Conservation (phyloP, 2,329 filamentous ascomycete genomes). For the Setomelanomma holmii region DNA sequence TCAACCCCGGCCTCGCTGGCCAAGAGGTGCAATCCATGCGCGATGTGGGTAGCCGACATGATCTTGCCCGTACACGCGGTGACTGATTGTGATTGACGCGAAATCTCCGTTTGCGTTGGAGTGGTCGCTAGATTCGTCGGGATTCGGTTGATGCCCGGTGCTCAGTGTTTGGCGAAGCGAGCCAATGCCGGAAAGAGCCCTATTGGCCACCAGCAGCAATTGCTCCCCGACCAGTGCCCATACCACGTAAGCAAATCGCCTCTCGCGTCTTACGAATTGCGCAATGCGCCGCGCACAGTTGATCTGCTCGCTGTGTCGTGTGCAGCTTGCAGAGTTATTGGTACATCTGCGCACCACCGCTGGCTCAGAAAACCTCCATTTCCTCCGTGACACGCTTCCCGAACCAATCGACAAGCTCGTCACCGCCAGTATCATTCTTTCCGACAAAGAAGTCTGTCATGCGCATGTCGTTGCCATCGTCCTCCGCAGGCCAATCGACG, state of each 20-base stretch:
- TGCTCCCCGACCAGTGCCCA: background rate
- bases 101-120: background rate
- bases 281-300: background rate
- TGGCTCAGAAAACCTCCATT: slow-evolving; percentile 71
- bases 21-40: background rate
- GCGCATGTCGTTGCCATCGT: slow-evolving; percentile 69
- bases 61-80: background rate
- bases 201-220: background rate
- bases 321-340: background rate
- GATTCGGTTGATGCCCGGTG: slow-evolving; percentile 2
- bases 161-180: slow-evolving; percentile 2
- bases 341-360: background rate
- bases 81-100: background rate
- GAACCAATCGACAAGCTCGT: slow-evolving; percentile 83
- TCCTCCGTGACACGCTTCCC: slow-evolving; percentile 74
- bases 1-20: background rate
- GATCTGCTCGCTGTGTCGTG: background rate
- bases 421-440: slow-evolving; percentile 56
- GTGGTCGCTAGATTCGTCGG: background rate
- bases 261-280: background rate
- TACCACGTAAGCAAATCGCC: background rate
- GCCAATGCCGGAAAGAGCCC: background rate
- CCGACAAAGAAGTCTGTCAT: slow-evolving; percentile 78
- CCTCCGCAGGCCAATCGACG: slow-evolving; percentile 87
- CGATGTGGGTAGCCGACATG: background rate